Base-by-base conservation (phyloP, 2,329 filamentous ascomycete species). In the Aureobasidium uvarum region DNA sequence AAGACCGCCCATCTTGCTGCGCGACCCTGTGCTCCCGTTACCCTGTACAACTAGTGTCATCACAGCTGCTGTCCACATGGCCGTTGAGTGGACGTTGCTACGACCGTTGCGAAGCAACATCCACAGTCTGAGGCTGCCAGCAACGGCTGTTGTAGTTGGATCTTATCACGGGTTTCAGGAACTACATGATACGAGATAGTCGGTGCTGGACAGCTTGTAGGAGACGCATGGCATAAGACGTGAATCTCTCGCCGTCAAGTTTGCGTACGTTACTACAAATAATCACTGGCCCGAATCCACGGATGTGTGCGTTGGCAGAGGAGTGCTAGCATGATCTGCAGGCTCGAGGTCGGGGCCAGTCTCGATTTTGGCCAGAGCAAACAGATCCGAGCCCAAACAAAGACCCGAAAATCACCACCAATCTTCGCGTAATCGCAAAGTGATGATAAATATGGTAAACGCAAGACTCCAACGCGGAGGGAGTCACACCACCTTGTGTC, bases 1-100 rank as follows among this genome's bases (percentile, higher is more conserved):
- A 51, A 62, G 13, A 59, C 25, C 36, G 25, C 18, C 11, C 43
- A 60, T 45, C 41, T 36, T 45, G 41, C n/a, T 62, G 31, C 33
- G 20, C 38, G 56, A 60, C 56, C 56, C 56, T 60, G 56, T 60
- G 45, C 33, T 28, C 5, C 33, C 58, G 58, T 62, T 62, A 39
- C 58, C 31, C 58, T 62, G 33, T 23, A 62, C 28, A 41, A 51
- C 43, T 51, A 50, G 45, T 62, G 45, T 41, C 20, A 50, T 33
- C 31, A 31, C 38, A 38, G 33, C 43, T 50, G 55, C 55, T 25
- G 33, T 33, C 33, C 33, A 38, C 58, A 39, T 7, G 20, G 25
- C 58, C 45, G 58, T 62, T 50, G 31, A 28, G 23, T 20, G 23
- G 45, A 23, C 58, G 58, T 51, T 62, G 58, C 50, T 38, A 33